phyloP scores from a whole-genome alignment of 768 basidiomycete genomes.

The Lactarius deliciosus region DNA sequence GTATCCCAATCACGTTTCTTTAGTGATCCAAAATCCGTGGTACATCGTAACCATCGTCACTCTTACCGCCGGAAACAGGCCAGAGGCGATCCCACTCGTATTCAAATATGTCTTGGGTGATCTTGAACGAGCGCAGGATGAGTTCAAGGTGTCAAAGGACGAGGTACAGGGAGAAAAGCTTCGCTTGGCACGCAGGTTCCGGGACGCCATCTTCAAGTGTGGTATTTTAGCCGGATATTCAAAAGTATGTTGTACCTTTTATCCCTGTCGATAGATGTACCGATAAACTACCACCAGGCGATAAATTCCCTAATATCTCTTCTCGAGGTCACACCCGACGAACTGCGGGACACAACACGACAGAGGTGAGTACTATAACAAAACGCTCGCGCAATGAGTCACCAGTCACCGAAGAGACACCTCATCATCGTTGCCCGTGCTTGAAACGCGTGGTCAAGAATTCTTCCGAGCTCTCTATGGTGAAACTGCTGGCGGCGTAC shows the following conservation, averaged over 20 bases:
- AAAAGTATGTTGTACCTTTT: constrained; percentile 42
- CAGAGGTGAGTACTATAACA: constrained; percentile 43
- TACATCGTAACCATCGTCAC: constrained; percentile 56
- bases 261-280: not conserved
- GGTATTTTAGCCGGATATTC: constrained; percentile 59
- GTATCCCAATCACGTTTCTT: constrained; percentile 3
- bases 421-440: constrained; percentile 44
- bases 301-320: constrained; percentile 59
- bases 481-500: constrained; percentile 50
- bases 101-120: constrained; percentile 51
- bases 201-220: constrained; percentile 63
- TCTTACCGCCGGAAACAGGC: constrained; percentile 57
- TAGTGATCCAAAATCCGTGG: constrained; percentile 50
- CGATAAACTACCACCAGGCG: constrained; percentile 38
- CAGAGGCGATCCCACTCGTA: constrained; percentile 57
- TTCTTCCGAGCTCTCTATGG: constrained; percentile 56
- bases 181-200: constrained; percentile 51
- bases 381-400: not conserved
- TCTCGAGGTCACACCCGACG: constrained; percentile 51
- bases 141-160: constrained; percentile 28
- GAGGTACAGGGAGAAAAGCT: constrained; percentile 39
- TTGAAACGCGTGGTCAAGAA: constrained; percentile 42
- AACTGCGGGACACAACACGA: constrained; percentile 47
- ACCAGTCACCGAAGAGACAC: constrained; percentile 39
- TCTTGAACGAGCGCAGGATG: constrained; percentile 35